A percentile compares a stretch with the other conserved stretches of the same genome.
These are phyloP conservation scores for Botrytis fabae DNA, from an alignment of 2,329 filamentous ascomycete species.

Conservation along the genomic window DNA sequence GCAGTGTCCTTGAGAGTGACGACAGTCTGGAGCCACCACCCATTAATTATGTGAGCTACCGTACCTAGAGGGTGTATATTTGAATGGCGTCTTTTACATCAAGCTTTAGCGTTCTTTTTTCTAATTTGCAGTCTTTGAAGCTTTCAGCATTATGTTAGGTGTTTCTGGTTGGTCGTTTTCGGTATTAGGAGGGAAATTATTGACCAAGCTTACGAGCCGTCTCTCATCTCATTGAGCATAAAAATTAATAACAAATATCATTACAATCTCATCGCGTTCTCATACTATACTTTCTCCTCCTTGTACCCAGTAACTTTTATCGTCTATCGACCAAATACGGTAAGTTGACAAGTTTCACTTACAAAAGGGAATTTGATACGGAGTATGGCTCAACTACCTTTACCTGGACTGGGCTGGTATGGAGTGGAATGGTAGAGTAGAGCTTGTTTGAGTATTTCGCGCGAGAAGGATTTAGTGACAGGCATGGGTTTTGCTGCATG, in stretches of 20 bases:
- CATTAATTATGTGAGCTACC: slow-evolving; percentile 34
- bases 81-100: slow-evolving; percentile 17
- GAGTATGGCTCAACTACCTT: neutral
- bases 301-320: neutral
- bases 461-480: slow-evolving; percentile 17
- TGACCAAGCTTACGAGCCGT: slow-evolving; percentile 23
- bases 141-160: slow-evolving; percentile 19
- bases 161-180: slow-evolving; percentile 20
- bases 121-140: neutral
- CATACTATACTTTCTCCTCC: neutral
- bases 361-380: neutral
- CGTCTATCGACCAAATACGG: neutral
- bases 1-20: slow-evolving; percentile 40
- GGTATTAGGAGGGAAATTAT: slow-evolving; percentile 8
- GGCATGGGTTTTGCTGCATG: slow-evolving; percentile 17
- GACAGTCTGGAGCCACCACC: slow-evolving; percentile 39
- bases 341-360: neutral
- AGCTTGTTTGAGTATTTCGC: neutral
- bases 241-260: slow-evolving; percentile 21
- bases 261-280: neutral
- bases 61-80: slow-evolving; percentile 19
- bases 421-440: neutral
- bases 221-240: neutral
- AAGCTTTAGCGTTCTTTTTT: slow-evolving; percentile 8
- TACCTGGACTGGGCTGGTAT: neutral